Conservation (phyloP, 176 grass and related monocot species). For the Rhynchospora tenuis region DNA sequence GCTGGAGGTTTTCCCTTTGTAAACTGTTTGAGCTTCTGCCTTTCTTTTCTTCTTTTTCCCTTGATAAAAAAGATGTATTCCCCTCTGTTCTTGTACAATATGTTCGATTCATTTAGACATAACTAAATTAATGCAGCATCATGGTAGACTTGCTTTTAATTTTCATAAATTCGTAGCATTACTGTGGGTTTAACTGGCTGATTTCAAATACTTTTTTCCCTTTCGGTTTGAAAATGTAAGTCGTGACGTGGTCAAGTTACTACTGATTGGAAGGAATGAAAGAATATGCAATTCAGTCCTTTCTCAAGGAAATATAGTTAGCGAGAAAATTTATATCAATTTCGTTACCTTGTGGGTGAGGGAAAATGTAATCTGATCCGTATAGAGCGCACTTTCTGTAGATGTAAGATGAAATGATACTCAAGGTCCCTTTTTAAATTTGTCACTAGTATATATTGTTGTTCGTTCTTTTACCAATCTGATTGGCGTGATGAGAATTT, state of each 20-base stretch:
- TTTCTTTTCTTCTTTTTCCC: not conserved
- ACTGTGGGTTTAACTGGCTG: not conserved
- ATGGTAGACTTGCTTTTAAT: not conserved
- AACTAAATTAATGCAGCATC: not conserved
- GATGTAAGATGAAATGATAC: not conserved
- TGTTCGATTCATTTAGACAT: slow-evolving; percentile 20
- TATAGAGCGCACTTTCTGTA: not conserved
- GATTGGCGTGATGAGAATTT: not conserved
- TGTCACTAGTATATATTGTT: not conserved
- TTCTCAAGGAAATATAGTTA: not conserved
- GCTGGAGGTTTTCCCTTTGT: not conserved
- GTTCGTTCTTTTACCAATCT: not conserved
- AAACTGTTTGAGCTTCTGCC: not conserved
- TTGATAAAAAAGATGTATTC: slow-evolving; percentile 26
- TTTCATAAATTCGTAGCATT: slow-evolving; percentile 7
- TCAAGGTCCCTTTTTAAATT: not conserved
- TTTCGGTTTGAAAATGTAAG: not conserved
- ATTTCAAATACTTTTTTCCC: not conserved
- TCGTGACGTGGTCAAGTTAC: not conserved
- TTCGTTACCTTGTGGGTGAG: not conserved
- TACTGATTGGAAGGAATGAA: not conserved
- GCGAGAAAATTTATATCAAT: not conserved
- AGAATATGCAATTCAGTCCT: not conserved
- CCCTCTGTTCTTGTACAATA: slow-evolving; percentile 7
- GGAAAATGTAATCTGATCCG: not conserved